Evolutionary conservation across 2,329 filamentous ascomycete genomes (phyloP).

Genomic region (Podosphaera xanthii): DNA sequence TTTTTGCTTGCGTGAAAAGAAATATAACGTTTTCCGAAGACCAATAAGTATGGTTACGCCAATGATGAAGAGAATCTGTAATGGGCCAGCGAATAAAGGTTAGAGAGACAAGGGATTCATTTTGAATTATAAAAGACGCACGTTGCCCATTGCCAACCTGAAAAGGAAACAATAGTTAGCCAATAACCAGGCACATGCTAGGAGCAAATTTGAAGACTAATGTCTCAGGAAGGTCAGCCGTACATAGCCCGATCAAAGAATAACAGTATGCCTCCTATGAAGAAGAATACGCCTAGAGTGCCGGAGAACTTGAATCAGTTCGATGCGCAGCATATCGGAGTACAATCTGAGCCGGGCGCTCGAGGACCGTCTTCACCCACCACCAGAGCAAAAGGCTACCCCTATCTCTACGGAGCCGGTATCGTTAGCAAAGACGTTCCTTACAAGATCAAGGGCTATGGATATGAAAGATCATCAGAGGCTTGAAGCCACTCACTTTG

Average conservation of each 20-base stretch:
- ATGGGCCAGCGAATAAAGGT: constrained; percentile 1
- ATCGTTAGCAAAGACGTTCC: constrained; percentile 10
- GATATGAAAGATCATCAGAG: background rate
- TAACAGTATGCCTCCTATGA: constrained; percentile 79
- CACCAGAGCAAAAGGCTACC: constrained; percentile 91
- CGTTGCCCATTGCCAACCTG: constrained; percentile 91
- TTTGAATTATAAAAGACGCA: constrained; percentile 3
- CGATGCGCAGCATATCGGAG: constrained; percentile 4
- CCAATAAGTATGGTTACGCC: constrained; percentile 93
- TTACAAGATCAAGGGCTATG: background rate
- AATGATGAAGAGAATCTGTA: constrained; percentile 86
- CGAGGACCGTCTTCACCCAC: constrained; percentile 31
- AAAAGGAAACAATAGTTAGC: background rate
- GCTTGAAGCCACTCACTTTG: constrained; percentile 46
- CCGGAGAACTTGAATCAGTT: background rate
- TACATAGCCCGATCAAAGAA: constrained; percentile 97
- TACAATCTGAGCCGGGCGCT: background rate
- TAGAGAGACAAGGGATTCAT: constrained; percentile 2
- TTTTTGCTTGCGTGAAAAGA: constrained; percentile 89
- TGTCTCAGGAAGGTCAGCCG: constrained; percentile 16
- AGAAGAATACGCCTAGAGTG: constrained; percentile 64
- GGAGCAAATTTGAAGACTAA: background rate
- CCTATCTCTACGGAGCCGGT: constrained; percentile 51
- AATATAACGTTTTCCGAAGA: constrained; percentile 67
- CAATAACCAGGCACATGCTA: background rate